A percentile compares a stretch with the other conserved stretches of the same genome.
phyloP scores from a whole-genome alignment of 2,329 filamentous ascomycete species.

The Fusarium hostae region DNA sequence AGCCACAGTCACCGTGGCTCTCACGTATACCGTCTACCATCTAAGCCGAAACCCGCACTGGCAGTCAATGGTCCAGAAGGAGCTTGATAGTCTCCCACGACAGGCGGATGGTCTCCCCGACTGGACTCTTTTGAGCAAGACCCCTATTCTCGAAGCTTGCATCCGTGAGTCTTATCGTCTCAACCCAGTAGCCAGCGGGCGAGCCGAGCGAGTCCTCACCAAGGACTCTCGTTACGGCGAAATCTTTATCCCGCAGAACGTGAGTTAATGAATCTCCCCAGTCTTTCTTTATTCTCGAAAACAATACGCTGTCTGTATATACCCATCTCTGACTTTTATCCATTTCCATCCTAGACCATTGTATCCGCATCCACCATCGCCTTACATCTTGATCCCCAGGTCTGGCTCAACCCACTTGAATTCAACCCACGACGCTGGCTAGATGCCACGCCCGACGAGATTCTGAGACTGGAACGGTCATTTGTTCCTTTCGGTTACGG shows the following conservation, averaged over 20 bases:
- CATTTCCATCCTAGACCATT: not conserved
- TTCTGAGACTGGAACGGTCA: not conserved
- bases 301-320: not conserved
- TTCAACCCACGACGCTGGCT: not conserved
- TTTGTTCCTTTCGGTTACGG: conserved; percentile 2
- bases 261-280: not conserved
- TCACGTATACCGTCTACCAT: not conserved
- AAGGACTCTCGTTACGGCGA: not conserved
- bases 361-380: not conserved
- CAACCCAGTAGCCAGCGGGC: not conserved
- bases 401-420: not conserved
- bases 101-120: not conserved
- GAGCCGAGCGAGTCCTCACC: not conserved
- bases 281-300: not conserved
- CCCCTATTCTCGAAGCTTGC: not conserved
- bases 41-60: not conserved
- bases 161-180: not conserved
- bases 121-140: not conserved
- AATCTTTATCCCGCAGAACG: not conserved
- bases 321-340: not conserved
- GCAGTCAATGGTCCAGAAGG: not conserved
- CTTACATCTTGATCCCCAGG: not conserved
- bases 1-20: not conserved
- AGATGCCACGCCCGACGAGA: not conserved
- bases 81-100: not conserved